Evolutionary conservation across 192 early-diverging fungal species (phyloP), one percentile per base, ranked within the genome.

Genomic region (Backusella luteola): DNA sequence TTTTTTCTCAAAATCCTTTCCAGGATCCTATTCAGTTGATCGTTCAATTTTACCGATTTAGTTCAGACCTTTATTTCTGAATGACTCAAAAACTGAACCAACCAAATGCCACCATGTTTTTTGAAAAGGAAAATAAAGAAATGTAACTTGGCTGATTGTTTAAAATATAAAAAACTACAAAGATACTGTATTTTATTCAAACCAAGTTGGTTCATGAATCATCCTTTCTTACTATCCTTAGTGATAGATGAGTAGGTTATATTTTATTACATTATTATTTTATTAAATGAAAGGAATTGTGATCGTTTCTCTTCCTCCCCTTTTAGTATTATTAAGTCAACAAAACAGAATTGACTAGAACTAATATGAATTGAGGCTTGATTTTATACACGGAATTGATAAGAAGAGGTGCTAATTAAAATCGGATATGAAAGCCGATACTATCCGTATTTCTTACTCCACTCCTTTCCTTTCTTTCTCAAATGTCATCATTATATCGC

Each of bases 191-290:
- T 49, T 49, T 6, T 49, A 6, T n/a, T 7, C n/a, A 19, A 6
- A 19, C 46, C 41, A 86, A 90, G 78, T 73, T 91, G 66, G 83
- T 93, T 15, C 69, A 82, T 52, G 79, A 83, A 66, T 36, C 17
- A 35, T n/a, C 7, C 17, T 68, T 6, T 67, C 34, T 26, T 12
- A 34, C 56, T 36, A 39, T 3, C 14, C 7, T 21, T 23, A 19
- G 14, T n/a, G 5, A 34, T 29, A 21, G 4, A 23, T 8, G 23
- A 2, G 12, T 17, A 19, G 9, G 8, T 12, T 39, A 11, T 39
- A 39, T 11, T 12, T 11, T 32, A 70, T 23, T 23, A 14, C 1
- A 44, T 44, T 44, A 44, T 44, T 44, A 44, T 15, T 17, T 44
- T 17, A 44, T 44, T 44, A 44, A 44, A 44, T 17, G 42, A 44